Evolutionary conservation across 2,329 filamentous ascomycete genomes (phyloP).

Genomic region (Cladosporium colombiae): DNA sequence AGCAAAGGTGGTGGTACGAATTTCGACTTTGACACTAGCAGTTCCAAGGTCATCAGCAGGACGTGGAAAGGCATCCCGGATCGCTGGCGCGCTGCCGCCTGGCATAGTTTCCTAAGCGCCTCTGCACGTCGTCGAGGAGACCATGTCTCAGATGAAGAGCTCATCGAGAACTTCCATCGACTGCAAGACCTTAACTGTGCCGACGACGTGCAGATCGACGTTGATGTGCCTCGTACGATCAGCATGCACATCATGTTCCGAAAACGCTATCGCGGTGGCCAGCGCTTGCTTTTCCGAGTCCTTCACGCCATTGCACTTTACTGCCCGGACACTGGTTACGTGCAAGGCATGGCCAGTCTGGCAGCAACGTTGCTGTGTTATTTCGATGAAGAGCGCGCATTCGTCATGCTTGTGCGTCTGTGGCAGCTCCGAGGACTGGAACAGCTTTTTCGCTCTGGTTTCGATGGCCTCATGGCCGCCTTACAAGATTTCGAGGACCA

Average conservation of each 20-base stretch:
- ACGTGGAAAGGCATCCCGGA: slow-evolving; percentile 99
- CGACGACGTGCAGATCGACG: slow-evolving; percentile 94
- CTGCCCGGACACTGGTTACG: slow-evolving; percentile 88
- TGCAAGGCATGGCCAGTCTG: slow-evolving; percentile 95
- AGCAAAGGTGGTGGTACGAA: slow-evolving; percentile 59
- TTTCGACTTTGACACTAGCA: slow-evolving; percentile 78
- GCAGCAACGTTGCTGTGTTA: slow-evolving; percentile 93
- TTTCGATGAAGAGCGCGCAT: slow-evolving; percentile 91
- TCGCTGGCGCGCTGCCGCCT: slow-evolving; percentile 87
- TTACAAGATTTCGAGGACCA: slow-evolving; percentile 79
- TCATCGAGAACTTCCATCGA: slow-evolving; percentile 70
- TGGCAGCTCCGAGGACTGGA: slow-evolving; percentile 89
- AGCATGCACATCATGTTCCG: slow-evolving; percentile 97
- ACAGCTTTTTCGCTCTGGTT: slow-evolving; percentile 79
- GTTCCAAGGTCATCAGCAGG: slow-evolving; percentile 77
- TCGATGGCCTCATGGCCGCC: slow-evolving; percentile 82
- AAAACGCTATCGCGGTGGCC: slow-evolving; percentile 84
- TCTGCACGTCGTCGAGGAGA: slow-evolving; percentile 69
- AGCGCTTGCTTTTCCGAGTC: slow-evolving; percentile 87
- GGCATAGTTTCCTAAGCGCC: slow-evolving; percentile 86
- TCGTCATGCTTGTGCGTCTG: slow-evolving; percentile 93
- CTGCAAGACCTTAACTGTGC: slow-evolving; percentile 74
- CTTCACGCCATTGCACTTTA: slow-evolving; percentile 90
- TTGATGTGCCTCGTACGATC: slow-evolving; percentile 94
- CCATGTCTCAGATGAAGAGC: slow-evolving; percentile 64